Base-by-base conservation (phyloP, 148 eudicot species). In the Limonium bicolor region DNA sequence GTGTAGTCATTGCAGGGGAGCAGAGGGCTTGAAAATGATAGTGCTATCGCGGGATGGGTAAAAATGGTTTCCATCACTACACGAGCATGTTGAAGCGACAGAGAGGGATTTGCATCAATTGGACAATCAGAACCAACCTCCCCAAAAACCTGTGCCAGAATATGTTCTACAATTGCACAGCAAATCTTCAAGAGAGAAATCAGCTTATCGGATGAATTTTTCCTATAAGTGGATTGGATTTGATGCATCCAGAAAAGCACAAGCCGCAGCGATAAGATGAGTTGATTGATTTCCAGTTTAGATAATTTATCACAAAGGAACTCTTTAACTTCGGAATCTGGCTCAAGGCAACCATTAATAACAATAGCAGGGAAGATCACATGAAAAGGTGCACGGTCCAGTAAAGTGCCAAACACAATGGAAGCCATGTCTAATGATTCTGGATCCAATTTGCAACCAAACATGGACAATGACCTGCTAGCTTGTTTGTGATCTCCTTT, bases 161-260 rank as follows among this genome's bases (percentile, higher is more conserved):
- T 61, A 53, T 39, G 62, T 53, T 67, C 62, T 46, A 74, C 40
- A 47, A 85, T 72, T 26, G 35, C 31, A 56, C 42, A 66, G 54
- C 85, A 85, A 20, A 47, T 24, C 55, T 60, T 72, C 32, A 61
- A 85, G 50, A 67, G 61, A 50, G 43, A 40, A 51, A 77, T 73
- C 46, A 62, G 65, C 35, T 58, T 54, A 25, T 51, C 62, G 21
- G 58, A 59, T 46, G 77, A 68, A 27, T 55, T 61, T 53, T 53
- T 49, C 59, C 61, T 52, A 61, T 59, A 71, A 42, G 68, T 64
- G 15, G 44, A 63, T 33, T 49, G 66, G 46, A 64, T 56, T 40
- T 73, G 88, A 67, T 67, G 54, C 44, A 76, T 47, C 84, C 88
- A 85, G 62, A 80, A 90, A 27, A 90, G 69, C 53, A 85, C 61